Percentiles rank a stretch among this genome's conserved stretches.
Conservation (phyloP, 1,284 basidiomycete species). For the Phellinidium pouzarii region DNA sequence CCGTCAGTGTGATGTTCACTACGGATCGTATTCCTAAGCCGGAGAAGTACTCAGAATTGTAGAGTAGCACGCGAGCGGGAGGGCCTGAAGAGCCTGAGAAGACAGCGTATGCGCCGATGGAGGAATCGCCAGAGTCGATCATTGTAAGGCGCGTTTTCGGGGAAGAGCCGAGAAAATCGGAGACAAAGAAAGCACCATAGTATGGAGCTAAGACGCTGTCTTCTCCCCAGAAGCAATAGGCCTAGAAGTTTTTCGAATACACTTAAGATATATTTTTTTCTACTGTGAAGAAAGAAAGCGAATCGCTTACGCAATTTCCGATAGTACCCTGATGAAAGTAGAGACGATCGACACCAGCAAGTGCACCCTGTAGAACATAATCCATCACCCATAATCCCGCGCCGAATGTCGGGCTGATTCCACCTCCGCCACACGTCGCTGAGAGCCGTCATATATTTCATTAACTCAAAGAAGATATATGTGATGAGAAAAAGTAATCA, state of each 20-base stretch:
- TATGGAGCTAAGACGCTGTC: slow-evolving; percentile 32
- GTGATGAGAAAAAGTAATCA: not conserved
- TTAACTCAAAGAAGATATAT: not conserved
- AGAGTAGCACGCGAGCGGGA: slow-evolving; percentile 31
- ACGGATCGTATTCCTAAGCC: slow-evolving; percentile 30
- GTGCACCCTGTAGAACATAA: slow-evolving; percentile 37
- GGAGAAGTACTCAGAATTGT: slow-evolving; percentile 35
- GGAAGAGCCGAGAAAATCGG: slow-evolving; percentile 33
- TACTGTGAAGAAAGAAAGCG: too few relatives aligned
- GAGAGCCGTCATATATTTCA: not conserved
- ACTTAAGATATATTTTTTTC: not conserved
- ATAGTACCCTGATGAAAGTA: slow-evolving; percentile 44
- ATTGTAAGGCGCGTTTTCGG: slow-evolving; percentile 25
- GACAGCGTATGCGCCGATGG: slow-evolving; percentile 32
- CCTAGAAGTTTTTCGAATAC: slow-evolving; percentile 23
- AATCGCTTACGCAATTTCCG: slow-evolving; percentile 32
- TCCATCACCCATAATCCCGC: slow-evolving; percentile 41
- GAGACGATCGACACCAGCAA: slow-evolving; percentile 34
- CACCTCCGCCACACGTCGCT: slow-evolving; percentile 40
- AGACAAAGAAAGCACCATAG: slow-evolving; percentile 36
- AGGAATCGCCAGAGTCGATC: slow-evolving; percentile 32
- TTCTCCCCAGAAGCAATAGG: slow-evolving; percentile 38
- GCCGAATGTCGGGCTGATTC: slow-evolving; percentile 38
- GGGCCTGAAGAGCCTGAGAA: slow-evolving; percentile 24
- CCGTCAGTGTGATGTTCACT: slow-evolving; percentile 28